Base-by-base conservation (phyloP, 345 rosid genomes). In the Euclidium syriacum region DNA sequence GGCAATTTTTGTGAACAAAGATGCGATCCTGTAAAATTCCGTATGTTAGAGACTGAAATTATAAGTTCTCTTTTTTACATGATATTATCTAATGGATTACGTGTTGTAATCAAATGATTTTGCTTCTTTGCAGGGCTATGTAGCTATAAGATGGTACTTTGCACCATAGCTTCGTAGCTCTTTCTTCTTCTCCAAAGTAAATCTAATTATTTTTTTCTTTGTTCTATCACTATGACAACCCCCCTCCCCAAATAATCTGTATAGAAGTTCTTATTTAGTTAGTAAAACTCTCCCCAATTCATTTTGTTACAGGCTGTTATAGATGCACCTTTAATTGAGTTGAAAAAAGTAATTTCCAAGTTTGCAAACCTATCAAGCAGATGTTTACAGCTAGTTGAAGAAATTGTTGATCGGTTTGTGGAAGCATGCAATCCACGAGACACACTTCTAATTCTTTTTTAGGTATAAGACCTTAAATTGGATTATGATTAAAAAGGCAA, bases 391-490 rank as follows among this genome's bases (percentile, higher is more conserved):
- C 58, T 82, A 64, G 88, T 52, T 32, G 83, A 84, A 27, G 48
- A 47, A 19, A 64, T 89, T 40, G 62, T 89, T 52, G 70, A 77
- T 72, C 72, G 52, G 36, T 79, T 87, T 52, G 70, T 79, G 61
- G 76, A 53, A 67, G 73, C 29, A 32, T 83, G 95, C 60, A 84
- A 68, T 73, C 97, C 98, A 0, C 80, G 94, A 19, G 97, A 92
- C 71, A 85, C 89, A 95, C 80, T 82, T 74, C 52, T 86, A 24
- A 62, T 92, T 81, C 81, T 92, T 57, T 92, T 91, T 24, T 95
- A 82, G 95, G 98, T 89, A 63, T 12, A 20, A 24, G 10, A 35
- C 53, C 39, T 16, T 24, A 25, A 20, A 22, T 55, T 16, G 10
- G 39, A 6, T 22, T 47, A 18, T 17, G 26, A 54, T 62, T 29